Evolutionary conservation across 1,284 basidiomycete genomes (phyloP).

Genomic region (Tilletia caries): DNA sequence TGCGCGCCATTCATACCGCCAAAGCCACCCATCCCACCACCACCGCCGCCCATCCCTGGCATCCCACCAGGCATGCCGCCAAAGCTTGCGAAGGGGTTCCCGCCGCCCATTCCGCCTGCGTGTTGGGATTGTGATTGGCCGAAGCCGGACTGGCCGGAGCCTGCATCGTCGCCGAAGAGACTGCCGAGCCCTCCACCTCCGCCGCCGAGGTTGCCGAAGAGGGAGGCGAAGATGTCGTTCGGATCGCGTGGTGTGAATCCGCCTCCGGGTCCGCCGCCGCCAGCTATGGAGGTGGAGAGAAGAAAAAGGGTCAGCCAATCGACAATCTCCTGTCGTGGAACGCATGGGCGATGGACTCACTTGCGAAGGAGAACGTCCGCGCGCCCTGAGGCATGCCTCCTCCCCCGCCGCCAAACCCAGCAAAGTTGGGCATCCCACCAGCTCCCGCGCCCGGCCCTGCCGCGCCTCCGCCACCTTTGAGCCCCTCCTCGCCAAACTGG

Average conservation of each 20-base stretch:
- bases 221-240: constrained; percentile 81
- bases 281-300: constrained; percentile 10
- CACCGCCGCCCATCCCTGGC: neutral
- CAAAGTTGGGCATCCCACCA: constrained; percentile 27
- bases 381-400: constrained; percentile 24
- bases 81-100: constrained; percentile 8
- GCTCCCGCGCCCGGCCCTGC: constrained; percentile 37
- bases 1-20: neutral
- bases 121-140: constrained; percentile 1
- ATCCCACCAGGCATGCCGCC: constrained; percentile 29
- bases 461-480: constrained; percentile 63
- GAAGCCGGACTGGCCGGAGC: constrained; percentile 26
- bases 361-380: constrained; percentile 37
- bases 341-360: neutral
- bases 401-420: constrained; percentile 38
- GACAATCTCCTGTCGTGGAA: too few species aligned
- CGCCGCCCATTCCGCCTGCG: constrained; percentile 5
- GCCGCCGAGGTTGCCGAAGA: constrained; percentile 43
- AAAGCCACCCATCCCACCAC: too few species aligned
- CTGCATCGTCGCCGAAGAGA: constrained; percentile 28
- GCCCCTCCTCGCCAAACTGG: constrained; percentile 91
- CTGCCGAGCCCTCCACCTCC: constrained; percentile 33
- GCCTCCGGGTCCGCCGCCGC: constrained; percentile 34
- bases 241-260: constrained; percentile 65
- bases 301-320: neutral